These are phyloP conservation scores for Fraxinus platypoda DNA, from an alignment of 305 asterid species.

Conservation along the genomic window DNA sequence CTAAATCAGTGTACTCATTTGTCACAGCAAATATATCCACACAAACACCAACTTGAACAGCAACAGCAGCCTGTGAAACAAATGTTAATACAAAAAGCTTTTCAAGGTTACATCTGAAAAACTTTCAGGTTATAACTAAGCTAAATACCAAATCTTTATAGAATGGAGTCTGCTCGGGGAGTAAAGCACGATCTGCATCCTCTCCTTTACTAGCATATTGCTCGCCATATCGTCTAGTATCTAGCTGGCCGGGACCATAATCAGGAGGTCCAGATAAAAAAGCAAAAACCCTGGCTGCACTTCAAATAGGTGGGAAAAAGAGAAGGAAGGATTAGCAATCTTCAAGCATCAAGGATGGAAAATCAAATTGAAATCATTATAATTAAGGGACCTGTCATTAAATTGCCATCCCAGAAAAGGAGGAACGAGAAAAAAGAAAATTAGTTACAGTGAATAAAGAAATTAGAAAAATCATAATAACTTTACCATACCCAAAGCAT, in stretches of 20 bases:
- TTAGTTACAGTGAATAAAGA: not conserved
- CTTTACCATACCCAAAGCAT: slow-evolving; percentile 67
- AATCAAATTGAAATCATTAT: slow-evolving; percentile 10
- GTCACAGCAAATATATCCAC: slow-evolving; percentile 97
- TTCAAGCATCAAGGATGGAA: slow-evolving; percentile 22
- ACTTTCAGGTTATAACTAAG: slow-evolving; percentile 15
- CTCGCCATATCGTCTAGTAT: slow-evolving; percentile 93
- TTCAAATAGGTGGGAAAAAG: slow-evolving; percentile 31
- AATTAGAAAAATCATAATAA: slow-evolving; percentile 12
- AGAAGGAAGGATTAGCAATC: slow-evolving; percentile 29
- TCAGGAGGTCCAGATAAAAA: slow-evolving; percentile 98
- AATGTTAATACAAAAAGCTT: slow-evolving; percentile 28
- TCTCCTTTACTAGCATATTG: slow-evolving; percentile 99
- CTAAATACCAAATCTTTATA: slow-evolving; percentile 85
- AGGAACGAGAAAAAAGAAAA: slow-evolving; percentile 19
- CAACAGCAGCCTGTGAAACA: slow-evolving; percentile 87
- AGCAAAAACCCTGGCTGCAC: slow-evolving; percentile 90
- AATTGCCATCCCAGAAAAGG: slow-evolving; percentile 18
- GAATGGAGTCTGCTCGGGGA: slow-evolving; percentile 98
- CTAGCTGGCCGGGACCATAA: slow-evolving; percentile 96
- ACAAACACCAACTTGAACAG: slow-evolving; percentile 98
- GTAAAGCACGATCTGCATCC: slow-evolving; percentile 97
- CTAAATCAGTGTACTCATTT: slow-evolving; percentile 95
- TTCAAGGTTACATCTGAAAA: slow-evolving; percentile 27
- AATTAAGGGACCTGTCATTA: not conserved